Evolutionary conservation across 2,329 filamentous ascomycete genomes (phyloP).

Genomic region (Incumbomyces delicatus): DNA sequence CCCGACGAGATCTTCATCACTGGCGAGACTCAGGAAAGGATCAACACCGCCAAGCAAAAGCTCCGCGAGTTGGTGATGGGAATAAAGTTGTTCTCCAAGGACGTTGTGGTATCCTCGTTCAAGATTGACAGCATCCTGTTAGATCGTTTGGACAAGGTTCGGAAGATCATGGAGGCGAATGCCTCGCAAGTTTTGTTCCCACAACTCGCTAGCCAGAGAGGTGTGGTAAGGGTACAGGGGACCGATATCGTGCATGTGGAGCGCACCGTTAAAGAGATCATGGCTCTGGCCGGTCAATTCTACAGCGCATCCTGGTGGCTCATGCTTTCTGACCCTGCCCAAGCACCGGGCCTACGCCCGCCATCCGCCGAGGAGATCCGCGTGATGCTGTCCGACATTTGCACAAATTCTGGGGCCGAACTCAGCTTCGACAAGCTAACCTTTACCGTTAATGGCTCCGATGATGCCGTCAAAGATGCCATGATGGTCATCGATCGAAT

Average conservation of each 20-base stretch:
- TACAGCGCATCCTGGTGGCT: slow-evolving; percentile 97
- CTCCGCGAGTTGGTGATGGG: slow-evolving; percentile 74
- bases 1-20: slow-evolving; percentile 93
- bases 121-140: slow-evolving; percentile 94
- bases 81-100: slow-evolving; percentile 81
- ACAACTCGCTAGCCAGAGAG: slow-evolving; percentile 72
- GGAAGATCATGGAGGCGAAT: slow-evolving; percentile 94
- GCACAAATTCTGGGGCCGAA: slow-evolving; percentile 90
- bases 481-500: slow-evolving; percentile 88
- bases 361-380: slow-evolving; percentile 62
- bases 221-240: slow-evolving; percentile 79
- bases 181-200: slow-evolving; percentile 93
- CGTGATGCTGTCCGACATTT: slow-evolving; percentile 90
- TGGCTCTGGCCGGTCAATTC: slow-evolving; percentile 92
- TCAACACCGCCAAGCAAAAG: slow-evolving; percentile 81
- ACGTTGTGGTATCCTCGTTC: slow-evolving; percentile 75
- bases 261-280: slow-evolving; percentile 87
- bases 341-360: slow-evolving; percentile 47
- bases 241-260: slow-evolving; percentile 90
- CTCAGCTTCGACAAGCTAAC: slow-evolving; percentile 88
- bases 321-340: slow-evolving; percentile 60
- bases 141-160: slow-evolving; percentile 85
- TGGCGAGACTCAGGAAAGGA: slow-evolving; percentile 73
- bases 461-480: slow-evolving; percentile 93
- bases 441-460: slow-evolving; percentile 89